Evolutionary conservation across 1,284 basidiomycete genomes (phyloP), one percentile per base, ranked within the genome.

Genomic region (Microbotryum saponariae): DNA sequence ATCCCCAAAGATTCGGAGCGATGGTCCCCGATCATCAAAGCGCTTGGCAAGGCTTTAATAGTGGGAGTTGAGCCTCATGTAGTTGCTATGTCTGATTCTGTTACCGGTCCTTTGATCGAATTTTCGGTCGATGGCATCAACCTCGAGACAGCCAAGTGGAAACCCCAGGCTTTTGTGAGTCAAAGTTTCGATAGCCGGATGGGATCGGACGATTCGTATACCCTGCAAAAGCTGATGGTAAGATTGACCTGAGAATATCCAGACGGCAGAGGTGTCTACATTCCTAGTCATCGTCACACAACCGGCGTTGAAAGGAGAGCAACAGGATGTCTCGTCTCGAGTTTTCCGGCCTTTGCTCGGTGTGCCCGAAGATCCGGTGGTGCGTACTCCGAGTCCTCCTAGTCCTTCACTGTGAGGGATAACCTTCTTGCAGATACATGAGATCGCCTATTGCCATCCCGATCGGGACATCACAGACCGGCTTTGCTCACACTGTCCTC

Each of bases 401-500:
- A 42, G 6, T 20, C 46, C 27, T 9, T 48, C 51, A 23, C 20
- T 20, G 14, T n/a, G 7, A 9, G 10, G 18, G 4, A 42, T 20
- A 16, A n/a, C 20, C 20, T 42, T 27, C 27, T 12, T 7, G 37
- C 14, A 7, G 4, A 25, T 37, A 1, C 21, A 21, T 21, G 9
- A 23, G 12, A 6, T 21, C 29, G 9, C 16, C 42, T 54, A 6
- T 49, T 23, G 21, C n/a, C 16, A n/a, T 56, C 21, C 2, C 37
- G 27, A 53, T 37, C 5, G 31, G 14, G 16, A 8, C 12, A 7
- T 3, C 29, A 16, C 65, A 62, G 16, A 84, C 82, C 63, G 83
- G 82, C 7, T 80, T 79, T 20, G 81, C 82, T 0, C 82, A 85
- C 67, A 79, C 79, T 55, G 59, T 82, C 29, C 70, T 82, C 47